Base-by-base conservation (phyloP, 306 rosid species). In the Medicago arabica region DNA sequence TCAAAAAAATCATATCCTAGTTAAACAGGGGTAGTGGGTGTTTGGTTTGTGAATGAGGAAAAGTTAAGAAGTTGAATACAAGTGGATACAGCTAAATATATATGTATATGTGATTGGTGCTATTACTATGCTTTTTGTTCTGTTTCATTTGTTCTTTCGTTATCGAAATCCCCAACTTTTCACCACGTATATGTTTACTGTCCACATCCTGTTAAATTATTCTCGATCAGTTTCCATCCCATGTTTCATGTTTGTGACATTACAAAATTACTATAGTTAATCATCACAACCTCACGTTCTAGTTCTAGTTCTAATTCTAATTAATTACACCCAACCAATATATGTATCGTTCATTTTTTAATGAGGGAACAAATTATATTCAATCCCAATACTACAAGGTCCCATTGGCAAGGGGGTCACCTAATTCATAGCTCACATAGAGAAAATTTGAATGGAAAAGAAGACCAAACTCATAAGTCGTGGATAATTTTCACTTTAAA, bases 91-190 rank as follows among this genome's bases (percentile, higher is more conserved):
- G 85, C 86, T 95, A 89, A 90, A 90, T 85, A 85, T 78, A 9
- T 36, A 2, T 86, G 31, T 28, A 57, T 86, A 4, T 28, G 81
- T 88, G 88, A 86, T 83, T 76, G 82, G 59, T 83, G 80, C 80
- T 78, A 83, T 64, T 64, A 43, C 87, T 81, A 71, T 76, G 65
- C 89, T 95, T 90, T 89, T 95, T 95, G 98, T 95, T 92, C 92
- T 74, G 87, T 85, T 88, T 90, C 97, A 88, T 88, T 92, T 95
- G 96, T 87, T 87, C 90, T 83, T 69, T 90, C 89, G 61, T 69
- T 87, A 76, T 89, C 87, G 75, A 78, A 78, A 67, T 83, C 87
- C 87, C 50, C 78, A 82, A 81, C 85, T 77, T 78, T 66, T 62
- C 85, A 77, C 84, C 91, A 83, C 68, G 63, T 79, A 21, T 58